These are phyloP conservation scores for Backusella sp. DNA, from an alignment of 192 early-diverging fungal species.

Conservation along the genomic window DNA sequence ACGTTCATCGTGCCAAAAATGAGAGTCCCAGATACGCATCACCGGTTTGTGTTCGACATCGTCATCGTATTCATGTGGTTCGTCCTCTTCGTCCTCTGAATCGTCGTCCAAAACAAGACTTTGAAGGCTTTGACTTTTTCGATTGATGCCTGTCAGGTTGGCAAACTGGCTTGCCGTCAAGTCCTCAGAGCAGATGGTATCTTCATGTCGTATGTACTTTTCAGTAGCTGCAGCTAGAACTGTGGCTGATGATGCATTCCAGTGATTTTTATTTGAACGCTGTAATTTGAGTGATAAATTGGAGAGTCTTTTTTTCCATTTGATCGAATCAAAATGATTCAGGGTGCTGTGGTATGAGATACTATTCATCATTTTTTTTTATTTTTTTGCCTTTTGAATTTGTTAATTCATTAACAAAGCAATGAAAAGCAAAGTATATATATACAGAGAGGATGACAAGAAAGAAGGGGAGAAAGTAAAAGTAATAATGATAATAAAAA, in stretches of 20 bases:
- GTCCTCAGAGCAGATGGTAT: constrained; percentile 21
- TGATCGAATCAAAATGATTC: neutral
- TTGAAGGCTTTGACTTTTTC: neutral
- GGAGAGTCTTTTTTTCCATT: constrained; percentile 15
- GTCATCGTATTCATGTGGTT: neutral
- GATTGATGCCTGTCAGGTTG: constrained; percentile 28
- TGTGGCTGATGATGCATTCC: constrained; percentile 17
- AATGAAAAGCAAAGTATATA: neutral
- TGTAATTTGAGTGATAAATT: constrained; percentile 12
- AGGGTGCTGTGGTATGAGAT: neutral
- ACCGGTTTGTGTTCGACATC: neutral
- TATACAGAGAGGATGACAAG: neutral
- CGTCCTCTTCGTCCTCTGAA: neutral
- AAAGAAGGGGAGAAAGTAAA: neutral
- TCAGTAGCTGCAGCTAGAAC: constrained; percentile 27
- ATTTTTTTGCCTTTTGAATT: neutral
- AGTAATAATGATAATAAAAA: neutral
- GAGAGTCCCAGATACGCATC: constrained; percentile 20
- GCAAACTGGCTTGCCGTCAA: constrained; percentile 35
- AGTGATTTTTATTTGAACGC: constrained; percentile 5
- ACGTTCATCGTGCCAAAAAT: constrained; percentile 16
- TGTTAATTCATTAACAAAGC: neutral
- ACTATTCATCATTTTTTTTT: neutral
- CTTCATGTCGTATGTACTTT: constrained; percentile 21
- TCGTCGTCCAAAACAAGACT: neutral